Percentiles rank a stretch among this genome's conserved stretches.
phyloP scores from a whole-genome alignment of 2,329 filamentous ascomycete species.

The Ophiostoma sp. region DNA sequence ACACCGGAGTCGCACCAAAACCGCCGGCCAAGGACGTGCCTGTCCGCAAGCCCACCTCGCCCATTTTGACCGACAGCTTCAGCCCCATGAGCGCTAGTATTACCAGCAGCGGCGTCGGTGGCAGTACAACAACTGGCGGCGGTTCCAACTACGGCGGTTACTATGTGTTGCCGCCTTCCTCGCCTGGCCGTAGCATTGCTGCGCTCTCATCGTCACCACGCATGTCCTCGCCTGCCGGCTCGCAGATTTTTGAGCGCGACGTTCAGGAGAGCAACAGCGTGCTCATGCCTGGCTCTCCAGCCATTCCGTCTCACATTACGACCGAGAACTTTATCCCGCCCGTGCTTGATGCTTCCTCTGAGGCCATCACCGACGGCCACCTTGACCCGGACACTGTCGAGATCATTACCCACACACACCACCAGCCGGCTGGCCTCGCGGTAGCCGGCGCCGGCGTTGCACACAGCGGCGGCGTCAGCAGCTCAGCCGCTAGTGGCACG shows the following conservation, averaged over 20 bases:
- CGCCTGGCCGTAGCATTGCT: constrained; percentile 58
- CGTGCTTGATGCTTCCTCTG: constrained; percentile 85
- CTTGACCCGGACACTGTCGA: constrained; percentile 88
- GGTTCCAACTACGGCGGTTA: constrained; percentile 35
- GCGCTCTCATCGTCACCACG: constrained; percentile 68
- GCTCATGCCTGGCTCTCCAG: constrained; percentile 70
- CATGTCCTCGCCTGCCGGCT: constrained; percentile 73
- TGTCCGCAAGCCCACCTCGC: constrained; percentile 40
- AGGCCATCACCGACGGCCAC: constrained; percentile 84
- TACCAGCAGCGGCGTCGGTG: constrained; percentile 40
- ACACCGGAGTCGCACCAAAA: constrained; percentile 28
- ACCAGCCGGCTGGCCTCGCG: constrained; percentile 73
- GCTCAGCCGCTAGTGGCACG: constrained; percentile 42
- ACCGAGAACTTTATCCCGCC: constrained; percentile 93
- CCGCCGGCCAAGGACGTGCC: constrained; percentile 37
- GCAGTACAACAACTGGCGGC: not conserved
- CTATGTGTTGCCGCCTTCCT: constrained; percentile 58
- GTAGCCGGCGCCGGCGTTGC: constrained; percentile 54
- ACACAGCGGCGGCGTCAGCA: constrained; percentile 36
- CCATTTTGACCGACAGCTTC: constrained; percentile 38
- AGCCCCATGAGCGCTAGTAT: constrained; percentile 45
- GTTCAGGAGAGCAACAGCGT: constrained; percentile 67
- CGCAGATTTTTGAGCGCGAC: constrained; percentile 89
- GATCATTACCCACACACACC: constrained; percentile 82
- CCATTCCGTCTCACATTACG: constrained; percentile 90